Conservation (phyloP, 2,329 filamentous ascomycete genomes). For the Chaetomium sp. region DNA sequence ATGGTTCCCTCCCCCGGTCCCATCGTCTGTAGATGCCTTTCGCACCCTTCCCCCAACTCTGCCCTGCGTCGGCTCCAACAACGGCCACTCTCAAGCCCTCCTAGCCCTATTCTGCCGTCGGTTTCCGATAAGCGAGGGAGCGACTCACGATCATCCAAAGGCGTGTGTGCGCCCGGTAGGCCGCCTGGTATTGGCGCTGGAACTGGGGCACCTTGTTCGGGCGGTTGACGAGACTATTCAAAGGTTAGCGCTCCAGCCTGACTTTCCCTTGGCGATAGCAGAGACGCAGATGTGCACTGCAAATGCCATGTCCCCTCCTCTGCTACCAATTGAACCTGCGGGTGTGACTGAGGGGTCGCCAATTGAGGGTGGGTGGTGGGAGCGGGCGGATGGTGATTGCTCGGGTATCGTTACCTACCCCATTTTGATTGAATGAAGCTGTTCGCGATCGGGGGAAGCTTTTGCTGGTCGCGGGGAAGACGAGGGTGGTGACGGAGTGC, state of each 20-base stretch:
- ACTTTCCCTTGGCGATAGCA: slow-evolving; percentile 7
- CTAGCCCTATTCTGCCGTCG: neutral
- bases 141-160: slow-evolving; percentile 71
- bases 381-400: neutral
- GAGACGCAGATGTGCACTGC: neutral
- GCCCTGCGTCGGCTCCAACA: too few relatives aligned
- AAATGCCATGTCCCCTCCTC: neutral
- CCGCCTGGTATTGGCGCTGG: slow-evolving; percentile 69
- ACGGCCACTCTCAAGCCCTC: neutral
- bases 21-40: neutral
- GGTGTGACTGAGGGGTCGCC: too few relatives aligned
- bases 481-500: slow-evolving; percentile 6
- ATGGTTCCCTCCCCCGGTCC: neutral
- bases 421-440: slow-evolving; percentile 15
- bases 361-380: neutral
- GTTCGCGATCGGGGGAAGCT: neutral
- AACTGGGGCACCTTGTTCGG: slow-evolving; percentile 69
- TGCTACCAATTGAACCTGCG: too few relatives aligned
- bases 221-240: slow-evolving; percentile 55
- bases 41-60: neutral
- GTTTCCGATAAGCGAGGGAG: neutral
- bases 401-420: slow-evolving; percentile 12
- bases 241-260: slow-evolving; percentile 22
- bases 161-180: slow-evolving; percentile 61
- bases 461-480: neutral